Percentiles rank a stretch among this genome's conserved stretches.
These are phyloP conservation scores for Wallacemonas sp. DNA, from an alignment of 208 protist species.

Conservation along the genomic window DNA sequence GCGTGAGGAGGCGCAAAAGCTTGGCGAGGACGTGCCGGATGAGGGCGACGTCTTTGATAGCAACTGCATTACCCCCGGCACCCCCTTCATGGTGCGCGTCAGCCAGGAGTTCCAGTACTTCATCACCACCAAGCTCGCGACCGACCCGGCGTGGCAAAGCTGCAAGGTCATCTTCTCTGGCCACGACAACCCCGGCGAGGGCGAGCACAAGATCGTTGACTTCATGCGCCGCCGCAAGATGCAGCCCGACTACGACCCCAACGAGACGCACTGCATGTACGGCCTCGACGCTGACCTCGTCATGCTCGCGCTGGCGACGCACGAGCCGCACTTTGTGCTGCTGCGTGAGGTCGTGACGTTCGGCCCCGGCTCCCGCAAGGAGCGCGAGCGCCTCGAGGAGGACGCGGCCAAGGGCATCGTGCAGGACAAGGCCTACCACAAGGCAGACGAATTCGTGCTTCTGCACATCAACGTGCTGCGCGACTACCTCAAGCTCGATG, in stretches of 20 bases:
- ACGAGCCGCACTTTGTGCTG: conserved; percentile 97
- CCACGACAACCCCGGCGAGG: conserved; percentile 97
- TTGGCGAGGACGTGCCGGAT: conserved; percentile 77
- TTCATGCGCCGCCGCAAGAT: conserved; percentile 97
- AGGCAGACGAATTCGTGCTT: conserved; percentile 88
- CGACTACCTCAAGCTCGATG: conserved; percentile 95
- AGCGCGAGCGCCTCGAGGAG: conserved; percentile 76
- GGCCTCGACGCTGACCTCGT: conserved; percentile 98
- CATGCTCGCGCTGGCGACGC: conserved; percentile 96
- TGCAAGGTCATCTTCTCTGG: conserved; percentile 95
- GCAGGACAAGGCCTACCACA: conserved; percentile 75
- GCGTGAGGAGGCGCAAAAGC: conserved; percentile 60
- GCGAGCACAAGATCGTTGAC: conserved; percentile 99
- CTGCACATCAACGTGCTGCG: conserved; percentile 94
- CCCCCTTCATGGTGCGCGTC: conserved; percentile 97
- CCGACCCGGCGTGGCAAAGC: conserved; percentile 92
- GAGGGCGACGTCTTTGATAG: conserved; percentile 94
- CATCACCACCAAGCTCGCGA: conserved; percentile 92
- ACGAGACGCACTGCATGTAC: conserved; percentile 98
- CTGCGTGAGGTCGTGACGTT: conserved; percentile 96
- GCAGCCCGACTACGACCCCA: conserved; percentile 92
- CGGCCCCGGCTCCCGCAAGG: conserved; percentile 60
- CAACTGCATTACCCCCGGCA: conserved; percentile 99
- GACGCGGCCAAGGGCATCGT: conserved; percentile 80
- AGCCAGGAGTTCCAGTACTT: conserved; percentile 94